A percentile compares a stretch with the other conserved stretches of the same genome.
These are phyloP conservation scores for Gaillardinia entomophila DNA, from an alignment of 805 yeast species.

Conservation along the genomic window DNA sequence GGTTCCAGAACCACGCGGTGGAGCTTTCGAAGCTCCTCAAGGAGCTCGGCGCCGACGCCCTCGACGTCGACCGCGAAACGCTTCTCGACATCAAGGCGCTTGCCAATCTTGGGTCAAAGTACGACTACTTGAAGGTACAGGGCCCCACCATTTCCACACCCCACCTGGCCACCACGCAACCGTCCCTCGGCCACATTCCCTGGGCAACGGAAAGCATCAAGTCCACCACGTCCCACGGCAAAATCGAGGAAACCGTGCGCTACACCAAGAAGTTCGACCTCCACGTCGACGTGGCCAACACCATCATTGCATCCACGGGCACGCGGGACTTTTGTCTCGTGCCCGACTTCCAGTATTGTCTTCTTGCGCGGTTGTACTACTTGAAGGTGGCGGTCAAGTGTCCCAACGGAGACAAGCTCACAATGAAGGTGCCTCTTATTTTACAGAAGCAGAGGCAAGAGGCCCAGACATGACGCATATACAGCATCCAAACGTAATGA, in stretches of 20 bases:
- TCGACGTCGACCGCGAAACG: slow-evolving; percentile 21
- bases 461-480: too few relatives aligned
- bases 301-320: slow-evolving; percentile 5
- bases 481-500: background rate
- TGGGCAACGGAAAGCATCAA: slow-evolving; percentile 12
- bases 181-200: slow-evolving; percentile 7
- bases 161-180: slow-evolving; percentile 1
- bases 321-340: slow-evolving; percentile 25
- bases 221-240: slow-evolving; percentile 3
- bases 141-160: slow-evolving; percentile 6
- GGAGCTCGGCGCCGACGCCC: slow-evolving; percentile 15
- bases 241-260: slow-evolving; percentile 9
- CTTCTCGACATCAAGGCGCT: slow-evolving; percentile 25
- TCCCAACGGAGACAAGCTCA: slow-evolving; percentile 17
- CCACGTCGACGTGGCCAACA: slow-evolving; percentile 19
- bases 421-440: slow-evolving; percentile 21
- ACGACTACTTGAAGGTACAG: slow-evolving; percentile 19
- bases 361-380: slow-evolving; percentile 28
- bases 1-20: slow-evolving; percentile 25
- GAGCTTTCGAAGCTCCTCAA: slow-evolving; percentile 20
- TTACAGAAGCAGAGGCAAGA: slow-evolving; percentile 13
- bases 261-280: slow-evolving; percentile 17
- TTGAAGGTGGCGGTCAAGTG: slow-evolving; percentile 18
- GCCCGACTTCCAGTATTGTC: slow-evolving; percentile 36
- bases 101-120: slow-evolving; percentile 23